phyloP scores from a whole-genome alignment of 331 rosid genomes.

The Quercus lobata region DNA sequence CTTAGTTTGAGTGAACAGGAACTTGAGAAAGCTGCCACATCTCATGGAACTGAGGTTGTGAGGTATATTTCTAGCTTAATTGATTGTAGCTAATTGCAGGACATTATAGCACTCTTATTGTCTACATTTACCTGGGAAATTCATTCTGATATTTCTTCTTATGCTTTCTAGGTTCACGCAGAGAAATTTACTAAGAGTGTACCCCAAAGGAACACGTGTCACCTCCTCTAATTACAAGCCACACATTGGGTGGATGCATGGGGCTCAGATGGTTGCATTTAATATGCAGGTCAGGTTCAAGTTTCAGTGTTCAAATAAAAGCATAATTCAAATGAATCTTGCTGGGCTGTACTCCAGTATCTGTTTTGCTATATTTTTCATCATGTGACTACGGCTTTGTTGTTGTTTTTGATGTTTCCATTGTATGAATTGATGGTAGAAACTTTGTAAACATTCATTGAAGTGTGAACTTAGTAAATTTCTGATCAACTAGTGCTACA shows the following conservation, averaged over 20 bases:
- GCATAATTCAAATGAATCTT: background rate
- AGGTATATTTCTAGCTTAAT: conserved; percentile 42
- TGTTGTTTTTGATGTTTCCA: background rate
- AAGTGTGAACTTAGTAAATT: background rate
- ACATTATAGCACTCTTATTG: background rate
- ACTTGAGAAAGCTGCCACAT: conserved; percentile 55
- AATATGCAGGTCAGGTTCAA: conserved; percentile 81
- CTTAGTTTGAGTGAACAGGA: conserved; percentile 81
- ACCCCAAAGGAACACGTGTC: conserved; percentile 80
- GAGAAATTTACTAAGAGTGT: conserved; percentile 66
- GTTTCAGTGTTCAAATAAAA: conserved; percentile 6
- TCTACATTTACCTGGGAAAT: background rate
- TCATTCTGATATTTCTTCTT: conserved; percentile 15
- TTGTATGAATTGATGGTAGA: background rate
- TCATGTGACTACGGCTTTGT: too few relatives aligned
- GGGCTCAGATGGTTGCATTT: conserved; percentile 95
- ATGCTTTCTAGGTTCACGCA: conserved; percentile 67
- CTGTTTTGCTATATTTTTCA: too few relatives aligned
- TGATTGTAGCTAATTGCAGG: background rate
- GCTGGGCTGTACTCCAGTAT: too few relatives aligned
- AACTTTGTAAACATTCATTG: background rate
- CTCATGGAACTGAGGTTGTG: conserved; percentile 57
- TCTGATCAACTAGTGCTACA: background rate
- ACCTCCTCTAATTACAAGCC: conserved; percentile 79
- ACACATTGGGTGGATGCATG: conserved; percentile 79